Conservation (phyloP, 306 rosid species). For the Cucurbita pepo region DNA sequence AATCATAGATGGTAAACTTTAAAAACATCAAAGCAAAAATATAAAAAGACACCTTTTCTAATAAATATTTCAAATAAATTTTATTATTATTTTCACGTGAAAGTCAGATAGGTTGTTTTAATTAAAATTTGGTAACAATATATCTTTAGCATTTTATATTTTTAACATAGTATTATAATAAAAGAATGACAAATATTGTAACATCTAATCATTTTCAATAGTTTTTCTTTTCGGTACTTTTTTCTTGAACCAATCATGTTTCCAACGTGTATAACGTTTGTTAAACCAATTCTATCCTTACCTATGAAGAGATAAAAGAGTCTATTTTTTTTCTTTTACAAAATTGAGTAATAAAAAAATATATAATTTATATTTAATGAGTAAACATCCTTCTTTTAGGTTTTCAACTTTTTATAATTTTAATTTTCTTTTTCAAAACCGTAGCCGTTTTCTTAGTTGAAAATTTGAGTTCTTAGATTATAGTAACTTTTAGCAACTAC, state of each 20-base stretch:
- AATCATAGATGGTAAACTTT: too few relatives aligned
- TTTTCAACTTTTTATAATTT: background rate
- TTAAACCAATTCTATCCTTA: background rate
- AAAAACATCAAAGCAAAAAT: too few relatives aligned
- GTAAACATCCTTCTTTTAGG: background rate
- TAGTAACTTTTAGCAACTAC: background rate
- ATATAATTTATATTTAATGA: too few relatives aligned
- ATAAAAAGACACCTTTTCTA: too few relatives aligned
- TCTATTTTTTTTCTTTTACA: background rate
- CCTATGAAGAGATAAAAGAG: background rate
- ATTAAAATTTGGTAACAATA: too few relatives aligned
- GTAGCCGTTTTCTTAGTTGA: background rate
- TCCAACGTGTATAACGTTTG: background rate
- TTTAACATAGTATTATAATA: too few relatives aligned
- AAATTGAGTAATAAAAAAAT: background rate
- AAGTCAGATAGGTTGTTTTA: too few relatives aligned
- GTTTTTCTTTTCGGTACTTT: background rate
- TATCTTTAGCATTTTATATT: too few relatives aligned
- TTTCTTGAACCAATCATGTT: background rate
- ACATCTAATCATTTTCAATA: background rate
- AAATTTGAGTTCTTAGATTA: background rate
- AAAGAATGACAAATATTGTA: too few relatives aligned
- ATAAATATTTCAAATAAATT: too few relatives aligned
- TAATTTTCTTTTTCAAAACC: background rate
- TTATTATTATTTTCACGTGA: too few relatives aligned